These are phyloP conservation scores for Anisogramma anomala DNA, from an alignment of 2,329 filamentous ascomycete genomes.

Conservation along the genomic window DNA sequence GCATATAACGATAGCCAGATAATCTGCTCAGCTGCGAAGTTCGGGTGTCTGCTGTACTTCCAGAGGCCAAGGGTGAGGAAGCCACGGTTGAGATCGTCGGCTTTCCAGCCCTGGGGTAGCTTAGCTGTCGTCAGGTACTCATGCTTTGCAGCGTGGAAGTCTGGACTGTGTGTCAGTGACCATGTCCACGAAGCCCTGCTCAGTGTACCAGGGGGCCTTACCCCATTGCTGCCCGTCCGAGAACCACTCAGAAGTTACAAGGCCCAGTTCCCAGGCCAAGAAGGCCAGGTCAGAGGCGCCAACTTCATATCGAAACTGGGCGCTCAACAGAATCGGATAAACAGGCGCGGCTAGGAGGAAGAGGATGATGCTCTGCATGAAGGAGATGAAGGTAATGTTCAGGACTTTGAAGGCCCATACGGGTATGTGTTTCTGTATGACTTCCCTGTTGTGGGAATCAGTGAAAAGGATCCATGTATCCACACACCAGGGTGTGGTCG, in stretches of 20 bases:
- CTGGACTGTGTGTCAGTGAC: conserved; percentile 25
- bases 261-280: conserved; percentile 32
- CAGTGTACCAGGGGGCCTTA: conserved; percentile 26
- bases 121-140: conserved; percentile 63
- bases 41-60: conserved; percentile 83
- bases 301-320: conserved; percentile 45
- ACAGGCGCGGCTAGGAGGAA: conserved; percentile 63
- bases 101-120: conserved; percentile 51
- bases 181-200: background rate
- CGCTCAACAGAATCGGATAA: conserved; percentile 68
- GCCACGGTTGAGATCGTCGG: conserved; percentile 75
- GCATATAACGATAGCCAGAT: conserved; percentile 84
- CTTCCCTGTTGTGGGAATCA: conserved; percentile 39
- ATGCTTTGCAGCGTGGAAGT: conserved; percentile 71
- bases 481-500: background rate
- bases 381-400: conserved; percentile 81
- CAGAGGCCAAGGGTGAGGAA: conserved; percentile 79
- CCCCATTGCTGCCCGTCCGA: conserved; percentile 91
- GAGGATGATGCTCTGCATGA: conserved; percentile 72
- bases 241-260: conserved; percentile 59
- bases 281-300: conserved; percentile 37
- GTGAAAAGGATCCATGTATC: background rate
- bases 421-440: conserved; percentile 56
- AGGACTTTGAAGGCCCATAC: conserved; percentile 64
- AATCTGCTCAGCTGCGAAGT: conserved; percentile 84